Conservation (phyloP, 148 eudicot genomes). For the Suaeda aralocaspica region DNA sequence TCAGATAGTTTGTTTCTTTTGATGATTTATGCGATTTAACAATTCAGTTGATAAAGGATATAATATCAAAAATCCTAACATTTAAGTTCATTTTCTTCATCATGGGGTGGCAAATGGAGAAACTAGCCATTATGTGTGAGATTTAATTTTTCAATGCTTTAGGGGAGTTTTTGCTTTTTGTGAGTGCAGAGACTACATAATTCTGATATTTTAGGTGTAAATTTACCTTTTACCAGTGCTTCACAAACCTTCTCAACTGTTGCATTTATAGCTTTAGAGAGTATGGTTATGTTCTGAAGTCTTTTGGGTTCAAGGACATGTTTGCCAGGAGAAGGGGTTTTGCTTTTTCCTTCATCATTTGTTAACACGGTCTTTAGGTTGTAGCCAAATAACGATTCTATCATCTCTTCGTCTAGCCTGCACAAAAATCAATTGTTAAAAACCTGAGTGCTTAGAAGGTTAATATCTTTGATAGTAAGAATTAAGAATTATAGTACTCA, state of each 20-base stretch:
- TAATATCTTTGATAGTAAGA: conserved; percentile 2
- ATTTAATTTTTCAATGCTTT: too few species aligned
- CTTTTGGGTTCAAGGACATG: conserved; percentile 93
- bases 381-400: conserved; percentile 88
- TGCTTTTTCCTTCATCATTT: conserved; percentile 72
- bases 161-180: not conserved
- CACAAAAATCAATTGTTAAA: conserved; percentile 2
- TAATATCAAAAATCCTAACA: too few species aligned
- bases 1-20: too few species aligned
- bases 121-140: not conserved
- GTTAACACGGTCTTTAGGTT: conserved; percentile 54
- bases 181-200: not conserved
- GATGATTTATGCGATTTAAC: too few species aligned
- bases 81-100: too few species aligned
- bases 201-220: not conserved
- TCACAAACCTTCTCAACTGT: conserved; percentile 76
- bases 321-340: conserved; percentile 80
- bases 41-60: too few species aligned
- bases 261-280: conserved; percentile 79
- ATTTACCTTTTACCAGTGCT: conserved; percentile 69
- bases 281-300: conserved; percentile 90
- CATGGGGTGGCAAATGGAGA: not conserved
- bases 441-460: not conserved
- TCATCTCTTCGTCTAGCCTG: conserved; percentile 96
- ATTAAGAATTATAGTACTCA: conserved; percentile 42